Base-by-base conservation (phyloP, 225 moss, liverwort and hornwort genomes). In the Polytrichum commune region DNA sequence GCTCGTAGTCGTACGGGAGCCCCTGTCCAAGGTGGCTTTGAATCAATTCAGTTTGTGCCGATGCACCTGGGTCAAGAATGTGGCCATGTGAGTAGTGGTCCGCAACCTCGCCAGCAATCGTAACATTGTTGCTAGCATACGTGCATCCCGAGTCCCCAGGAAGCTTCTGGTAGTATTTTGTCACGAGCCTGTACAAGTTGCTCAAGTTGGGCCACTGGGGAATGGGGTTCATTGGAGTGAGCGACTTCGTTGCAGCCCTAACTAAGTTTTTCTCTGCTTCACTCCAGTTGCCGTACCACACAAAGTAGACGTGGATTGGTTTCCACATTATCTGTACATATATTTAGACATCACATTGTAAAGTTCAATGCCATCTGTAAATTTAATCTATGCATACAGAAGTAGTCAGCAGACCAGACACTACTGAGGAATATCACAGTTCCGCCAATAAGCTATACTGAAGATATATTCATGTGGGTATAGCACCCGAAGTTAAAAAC, bases 201-300 rank as follows among this genome's bases (percentile, higher is more conserved):
- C 58, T 58, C 58, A 58, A 58, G 58, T 58, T 58, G 58, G 58
- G 58, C n/a, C 20, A 58, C 22, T 23, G n/a, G 58, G 58, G 58
- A 20, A 23, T 20, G 20, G 23, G 6, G 23, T 23, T 58, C 8
- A 1, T 20, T 9, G 58, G 58, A 20, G 58, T 23, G 58, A 58
- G 58, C 58, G 58, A 58, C 7, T 58, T 58, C 9, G 58, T 23
- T 20, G 23, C 58, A 58, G 58, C 2, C 58, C n/a, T 58, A 6
- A 58, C 23, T 6, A 58, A 6, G 9, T 58, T 58, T n/a, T 58
- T 58, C 23, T 58, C 58, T 58, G 20, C n/a, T 1, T 58, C 58
- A 3, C 23, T 58, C 58, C 58, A 58, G 58, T 20, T 58, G 8
- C 58, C 58, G 1, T 58, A 58, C 58, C 58, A 58, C 8, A 58